phyloP scores from a whole-genome alignment of 2,329 filamentous ascomycete species.

The Diaporthe ilicicola region DNA sequence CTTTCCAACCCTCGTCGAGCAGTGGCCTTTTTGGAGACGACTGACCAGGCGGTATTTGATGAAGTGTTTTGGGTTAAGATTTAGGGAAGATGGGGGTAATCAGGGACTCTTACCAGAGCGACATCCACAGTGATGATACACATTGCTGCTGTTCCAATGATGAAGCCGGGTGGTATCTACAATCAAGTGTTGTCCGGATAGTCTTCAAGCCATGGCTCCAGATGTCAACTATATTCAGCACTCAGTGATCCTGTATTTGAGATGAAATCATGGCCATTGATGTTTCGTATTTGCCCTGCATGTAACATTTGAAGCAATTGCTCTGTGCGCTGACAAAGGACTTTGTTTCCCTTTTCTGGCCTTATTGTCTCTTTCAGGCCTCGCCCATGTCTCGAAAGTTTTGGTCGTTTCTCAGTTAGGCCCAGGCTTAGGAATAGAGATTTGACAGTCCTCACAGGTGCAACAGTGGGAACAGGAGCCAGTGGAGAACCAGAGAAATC shows the following conservation, averaged over 20 bases:
- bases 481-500: too few relatives aligned
- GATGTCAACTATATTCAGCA: neutral
- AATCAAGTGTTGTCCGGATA: neutral
- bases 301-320: neutral
- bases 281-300: neutral
- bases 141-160: neutral
- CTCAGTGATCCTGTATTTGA: neutral
- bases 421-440: too few relatives aligned
- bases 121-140: neutral
- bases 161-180: neutral
- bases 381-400: neutral
- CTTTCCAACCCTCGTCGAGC: neutral
- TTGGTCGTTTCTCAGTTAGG: too few relatives aligned
- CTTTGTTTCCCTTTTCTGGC: neutral
- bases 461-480: too few relatives aligned
- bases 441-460: too few relatives aligned
- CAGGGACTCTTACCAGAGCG: neutral
- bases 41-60: too few relatives aligned
- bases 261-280: neutral
- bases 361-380: neutral
- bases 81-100: too few relatives aligned
- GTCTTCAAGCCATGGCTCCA: neutral
- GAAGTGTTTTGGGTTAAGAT: accelerated
- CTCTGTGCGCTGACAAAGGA: neutral
- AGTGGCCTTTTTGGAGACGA: too few relatives aligned